Conservation (phyloP, 129 eudicot species). For the Daucus carota region DH1_v3.0 NC_030381.2:46749501-46750000, state of each 20-base stretch:
- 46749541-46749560: slow-evolving; percentile 16
- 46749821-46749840: slow-evolving; percentile 18
- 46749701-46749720: slow-evolving; percentile 13
- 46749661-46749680: slow-evolving; percentile 9
- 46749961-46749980: slow-evolving; percentile 16
- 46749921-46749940: slow-evolving; percentile 13
- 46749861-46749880: slow-evolving; percentile 27
- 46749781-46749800: slow-evolving; percentile 21
- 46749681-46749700: slow-evolving; percentile 14
- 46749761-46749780: slow-evolving; percentile 15
- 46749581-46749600: slow-evolving; percentile 14
- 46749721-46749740: slow-evolving; percentile 5
- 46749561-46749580: neutral
- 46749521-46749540: slow-evolving; percentile 6
- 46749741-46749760: neutral
- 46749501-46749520: slow-evolving; percentile 9
- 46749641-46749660: neutral
- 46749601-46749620: slow-evolving; percentile 7
- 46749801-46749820: slow-evolving; percentile 22
- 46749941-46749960: slow-evolving; percentile 9
- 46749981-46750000: slow-evolving; percentile 18
- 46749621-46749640: slow-evolving; percentile 15
- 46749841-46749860: slow-evolving; percentile 46
- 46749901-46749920: slow-evolving; percentile 18
- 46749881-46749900: slow-evolving; percentile 50